phyloP scores from a whole-genome alignment of 2,329 filamentous ascomycete genomes.

The Fusarium nelsonii region DNA sequence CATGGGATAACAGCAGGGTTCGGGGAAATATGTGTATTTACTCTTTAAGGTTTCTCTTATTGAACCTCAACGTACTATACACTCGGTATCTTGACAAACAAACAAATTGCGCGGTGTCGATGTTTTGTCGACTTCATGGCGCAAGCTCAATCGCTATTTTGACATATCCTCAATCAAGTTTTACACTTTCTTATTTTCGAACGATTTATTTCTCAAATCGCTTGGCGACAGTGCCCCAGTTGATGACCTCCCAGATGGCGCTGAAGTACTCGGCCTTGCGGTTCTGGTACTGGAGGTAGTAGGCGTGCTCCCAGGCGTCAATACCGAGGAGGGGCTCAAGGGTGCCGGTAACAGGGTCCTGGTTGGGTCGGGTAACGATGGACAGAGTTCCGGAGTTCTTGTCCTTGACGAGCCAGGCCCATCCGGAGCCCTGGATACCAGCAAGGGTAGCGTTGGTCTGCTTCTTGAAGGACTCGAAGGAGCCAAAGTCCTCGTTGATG shows the following conservation, averaged over 20 bases:
- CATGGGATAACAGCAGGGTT: neutral
- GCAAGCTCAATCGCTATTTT: conserved; percentile 30
- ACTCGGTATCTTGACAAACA: conserved; percentile 37
- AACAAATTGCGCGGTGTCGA: conserved; percentile 21
- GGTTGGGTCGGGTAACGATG: conserved; percentile 82
- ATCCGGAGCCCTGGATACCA: conserved; percentile 86
- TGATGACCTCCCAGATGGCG: conserved; percentile 93
- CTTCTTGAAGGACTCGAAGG: conserved; percentile 72
- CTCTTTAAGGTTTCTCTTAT: conserved; percentile 21
- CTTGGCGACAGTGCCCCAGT: conserved; percentile 91
- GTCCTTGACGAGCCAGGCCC: conserved; percentile 89
- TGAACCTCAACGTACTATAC: conserved; percentile 39
- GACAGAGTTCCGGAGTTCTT: conserved; percentile 70
- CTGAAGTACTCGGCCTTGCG: conserved; percentile 96
- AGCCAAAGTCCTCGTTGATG: conserved; percentile 76
- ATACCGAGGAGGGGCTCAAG: conserved; percentile 87
- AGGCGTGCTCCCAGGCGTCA: conserved; percentile 96
- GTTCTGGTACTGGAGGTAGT: conserved; percentile 97
- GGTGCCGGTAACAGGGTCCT: conserved; percentile 88
- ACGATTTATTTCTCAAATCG: conserved; percentile 68
- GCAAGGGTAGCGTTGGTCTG: conserved; percentile 77
- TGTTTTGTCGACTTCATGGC: neutral
- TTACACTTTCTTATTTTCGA: neutral
- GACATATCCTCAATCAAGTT: neutral
- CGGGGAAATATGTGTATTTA: conserved; percentile 21